Conservation (phyloP, 805 yeast genomes). For the Starmera pachycereana region DNA sequence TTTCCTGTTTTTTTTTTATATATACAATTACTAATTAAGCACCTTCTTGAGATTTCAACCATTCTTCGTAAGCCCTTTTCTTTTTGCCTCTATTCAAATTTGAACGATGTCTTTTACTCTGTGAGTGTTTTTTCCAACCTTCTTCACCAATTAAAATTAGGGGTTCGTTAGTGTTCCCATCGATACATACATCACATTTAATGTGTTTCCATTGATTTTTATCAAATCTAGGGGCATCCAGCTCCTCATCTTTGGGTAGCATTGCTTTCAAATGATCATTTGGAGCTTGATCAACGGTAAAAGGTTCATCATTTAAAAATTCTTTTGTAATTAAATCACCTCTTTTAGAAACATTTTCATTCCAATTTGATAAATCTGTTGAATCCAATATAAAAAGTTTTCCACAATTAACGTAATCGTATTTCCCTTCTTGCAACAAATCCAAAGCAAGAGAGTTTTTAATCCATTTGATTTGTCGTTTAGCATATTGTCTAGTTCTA, state of each 20-base stretch:
- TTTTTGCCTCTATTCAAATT: slow-evolving; percentile 35
- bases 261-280: slow-evolving; percentile 20
- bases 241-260: slow-evolving; percentile 10
- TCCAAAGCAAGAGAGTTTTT: slow-evolving; percentile 57
- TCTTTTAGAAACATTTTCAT: slow-evolving; percentile 37
- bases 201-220: slow-evolving; percentile 54
- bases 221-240: slow-evolving; percentile 9
- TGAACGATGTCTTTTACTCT: slow-evolving; percentile 60
- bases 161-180: slow-evolving; percentile 36
- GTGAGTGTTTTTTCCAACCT: slow-evolving; percentile 58
- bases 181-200: slow-evolving; percentile 56
- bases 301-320: slow-evolving; percentile 21
- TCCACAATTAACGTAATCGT: slow-evolving; percentile 46
- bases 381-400: slow-evolving; percentile 66
- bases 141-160: slow-evolving; percentile 64
- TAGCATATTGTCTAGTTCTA: slow-evolving; percentile 79
- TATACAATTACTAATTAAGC: not conserved
- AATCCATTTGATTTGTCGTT: slow-evolving; percentile 87
- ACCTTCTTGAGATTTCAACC: slow-evolving; percentile 9
- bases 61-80: slow-evolving; percentile 44
- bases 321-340: slow-evolving; percentile 40
- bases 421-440: slow-evolving; percentile 34
- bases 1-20: too few species aligned
- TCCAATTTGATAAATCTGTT: slow-evolving; percentile 59
- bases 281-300: slow-evolving; percentile 27